phyloP scores from a whole-genome alignment of 2,329 filamentous ascomycete species.

The Fusarium proliferatum region DNA sequence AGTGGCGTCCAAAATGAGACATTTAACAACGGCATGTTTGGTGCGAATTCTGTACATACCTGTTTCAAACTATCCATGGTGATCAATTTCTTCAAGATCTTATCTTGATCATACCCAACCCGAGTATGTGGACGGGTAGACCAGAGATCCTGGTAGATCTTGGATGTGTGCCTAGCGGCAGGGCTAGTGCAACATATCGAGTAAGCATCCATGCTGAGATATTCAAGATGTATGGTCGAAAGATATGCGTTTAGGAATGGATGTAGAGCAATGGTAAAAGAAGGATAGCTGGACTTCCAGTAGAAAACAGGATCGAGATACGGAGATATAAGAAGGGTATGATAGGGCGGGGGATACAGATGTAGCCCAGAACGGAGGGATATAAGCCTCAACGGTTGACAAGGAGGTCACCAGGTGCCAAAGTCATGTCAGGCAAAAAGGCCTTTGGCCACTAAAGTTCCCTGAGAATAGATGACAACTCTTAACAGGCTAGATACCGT shows the following conservation, averaged over 20 bases:
- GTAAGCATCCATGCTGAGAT: constrained; percentile 61
- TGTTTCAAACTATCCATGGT: constrained; percentile 51
- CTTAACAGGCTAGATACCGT: constrained; percentile 32
- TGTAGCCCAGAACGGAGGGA: constrained; percentile 19
- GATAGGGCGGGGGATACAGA: constrained; percentile 22
- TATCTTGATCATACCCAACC: constrained; percentile 48
- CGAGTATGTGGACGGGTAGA: constrained; percentile 53
- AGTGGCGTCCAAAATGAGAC: constrained; percentile 1
- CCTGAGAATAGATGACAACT: constrained; percentile 28
- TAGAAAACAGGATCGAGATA: constrained; percentile 7
- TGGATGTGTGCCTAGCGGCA: constrained; percentile 56
- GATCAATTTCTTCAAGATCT: constrained; percentile 43
- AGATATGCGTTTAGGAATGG: constrained; percentile 2
- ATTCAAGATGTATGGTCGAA: neutral
- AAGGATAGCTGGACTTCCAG: constrained; percentile 37
- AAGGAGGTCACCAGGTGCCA: constrained; percentile 36
- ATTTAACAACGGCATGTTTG: neutral
- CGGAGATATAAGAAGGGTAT: constrained; percentile 7
- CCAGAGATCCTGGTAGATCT: constrained; percentile 62
- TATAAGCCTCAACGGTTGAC: constrained; percentile 39
- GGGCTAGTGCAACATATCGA: constrained; percentile 61
- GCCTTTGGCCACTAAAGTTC: constrained; percentile 12
- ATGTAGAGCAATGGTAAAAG: neutral
- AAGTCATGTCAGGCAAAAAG: constrained; percentile 16
- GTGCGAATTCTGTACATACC: constrained; percentile 45